Conservation (phyloP, 495 filamentous ascomycete genomes). For the Xylaria bambusicola region DNA sequence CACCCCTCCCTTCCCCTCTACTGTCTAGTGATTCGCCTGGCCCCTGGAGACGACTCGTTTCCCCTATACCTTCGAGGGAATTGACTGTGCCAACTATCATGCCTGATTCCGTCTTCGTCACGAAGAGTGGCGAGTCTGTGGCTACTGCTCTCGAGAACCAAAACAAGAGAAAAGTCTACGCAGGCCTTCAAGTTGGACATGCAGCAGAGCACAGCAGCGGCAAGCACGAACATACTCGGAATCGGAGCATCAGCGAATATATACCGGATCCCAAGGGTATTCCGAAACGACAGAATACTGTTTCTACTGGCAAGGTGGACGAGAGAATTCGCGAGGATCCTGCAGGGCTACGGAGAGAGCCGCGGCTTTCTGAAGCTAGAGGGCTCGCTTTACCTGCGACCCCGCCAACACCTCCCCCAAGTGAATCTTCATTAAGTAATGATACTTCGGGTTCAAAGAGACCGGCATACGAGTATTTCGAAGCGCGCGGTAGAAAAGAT, state of each 20-base stretch:
- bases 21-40: conserved; percentile 70
- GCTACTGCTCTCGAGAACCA: conserved; percentile 48
- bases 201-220: conserved; percentile 32
- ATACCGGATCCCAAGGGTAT: conserved; percentile 68
- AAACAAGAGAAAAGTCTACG: conserved; percentile 55
- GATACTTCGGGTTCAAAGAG: conserved; percentile 41
- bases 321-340: conserved; percentile 46
- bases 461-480: conserved; percentile 58
- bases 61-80: conserved; percentile 44
- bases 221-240: conserved; percentile 54
- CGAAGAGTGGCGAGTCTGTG: conserved; percentile 54
- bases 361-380: conserved; percentile 74
- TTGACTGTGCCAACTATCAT: conserved; percentile 37
- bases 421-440: conserved; percentile 56
- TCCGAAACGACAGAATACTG: conserved; percentile 70
- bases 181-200: conserved; percentile 39
- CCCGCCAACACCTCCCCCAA: conserved; percentile 74
- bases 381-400: conserved; percentile 64
- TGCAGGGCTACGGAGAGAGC: conserved; percentile 72
- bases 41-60: conserved; percentile 60
- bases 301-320: conserved; percentile 53
- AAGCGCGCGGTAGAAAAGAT: conserved; percentile 59
- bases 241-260: conserved; percentile 88
- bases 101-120: conserved; percentile 45
- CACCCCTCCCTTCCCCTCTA: conserved; percentile 88